Percentiles rank a stretch among this genome's conserved stretches.
These are phyloP conservation scores for Scedosporium dehoogii DNA, from an alignment of 2,329 filamentous ascomycete species.

Conservation along the genomic window DNA sequence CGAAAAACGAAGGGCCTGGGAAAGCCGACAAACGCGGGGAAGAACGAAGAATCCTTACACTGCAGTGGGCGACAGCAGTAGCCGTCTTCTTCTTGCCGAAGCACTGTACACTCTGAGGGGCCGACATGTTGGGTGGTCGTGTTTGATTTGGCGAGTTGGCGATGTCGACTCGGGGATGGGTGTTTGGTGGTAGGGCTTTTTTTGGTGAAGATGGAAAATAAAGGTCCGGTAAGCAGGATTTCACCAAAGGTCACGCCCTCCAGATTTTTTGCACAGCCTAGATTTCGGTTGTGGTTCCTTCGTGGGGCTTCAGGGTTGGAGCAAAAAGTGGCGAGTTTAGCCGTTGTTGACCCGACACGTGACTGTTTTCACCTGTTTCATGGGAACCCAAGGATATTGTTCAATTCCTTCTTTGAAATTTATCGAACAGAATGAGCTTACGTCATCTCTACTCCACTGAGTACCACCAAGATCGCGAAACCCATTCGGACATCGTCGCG, in stretches of 20 bases:
- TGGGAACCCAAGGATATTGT: no score
- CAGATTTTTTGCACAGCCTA: slow-evolving; percentile 1
- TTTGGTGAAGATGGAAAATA: slow-evolving; percentile 9
- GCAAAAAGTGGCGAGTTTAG: not conserved
- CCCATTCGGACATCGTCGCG: no score
- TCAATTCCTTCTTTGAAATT: not conserved
- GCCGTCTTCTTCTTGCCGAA: slow-evolving; percentile 97
- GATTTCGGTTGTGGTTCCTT: slow-evolving; percentile 5
- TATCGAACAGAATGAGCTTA: not conserved
- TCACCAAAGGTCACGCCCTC: slow-evolving; percentile 2
- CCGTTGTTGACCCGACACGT: slow-evolving; percentile 4
- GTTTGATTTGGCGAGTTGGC: slow-evolving; percentile 3
- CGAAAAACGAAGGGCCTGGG: not conserved
- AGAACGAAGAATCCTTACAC: not conserved
- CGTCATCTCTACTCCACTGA: not conserved
- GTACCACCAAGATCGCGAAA: no score
- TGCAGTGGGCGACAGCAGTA: slow-evolving; percentile 84
- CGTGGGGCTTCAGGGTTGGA: slow-evolving; percentile 7
- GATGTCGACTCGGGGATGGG: slow-evolving; percentile 4
- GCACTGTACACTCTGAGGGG: slow-evolving; percentile 81
- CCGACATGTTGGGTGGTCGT: slow-evolving; percentile 56
- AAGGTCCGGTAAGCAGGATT: slow-evolving; percentile 6
- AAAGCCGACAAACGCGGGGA: not conserved
- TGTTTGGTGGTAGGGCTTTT: slow-evolving; percentile 11
- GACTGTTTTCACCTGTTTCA: not conserved